Base-by-base conservation (phyloP, 2,329 filamentous ascomycete genomes). In the Nemania abortiva region DNA sequence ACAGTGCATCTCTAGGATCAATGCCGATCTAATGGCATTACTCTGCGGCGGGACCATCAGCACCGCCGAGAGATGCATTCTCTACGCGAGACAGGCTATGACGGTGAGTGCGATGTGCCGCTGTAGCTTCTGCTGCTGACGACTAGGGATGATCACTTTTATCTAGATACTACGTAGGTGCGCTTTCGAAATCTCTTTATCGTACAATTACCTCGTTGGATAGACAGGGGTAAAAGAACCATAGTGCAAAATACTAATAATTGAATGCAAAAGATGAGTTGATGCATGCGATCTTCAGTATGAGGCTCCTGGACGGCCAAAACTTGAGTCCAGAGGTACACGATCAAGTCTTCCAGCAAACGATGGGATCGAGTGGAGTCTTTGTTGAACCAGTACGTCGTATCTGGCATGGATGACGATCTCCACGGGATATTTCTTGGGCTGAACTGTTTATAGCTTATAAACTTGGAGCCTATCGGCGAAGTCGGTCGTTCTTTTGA, bases 401-500 rank as follows among this genome's bases (percentile, higher is more conserved):
- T 56, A 5, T 34, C 31, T 34, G 31, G n/a, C 31, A 34, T 34
- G 6, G 2, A 24, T 22, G 1, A 54, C 54, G n/a, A 31, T 10
- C 15, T 10, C 24, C 45, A 58, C 20, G 39, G 6, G 20, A n/a
- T 42, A 18, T 34, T 1, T 18, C 31, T 20, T 52, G 0, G 31
- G 15, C 45, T 15, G 4, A 53, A 45, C 10, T 6, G 0, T 27
- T 1, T 15, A 2, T 59, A 65, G 63, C 53, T 45, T n/a, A 15
- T 65, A 15, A 59, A 65, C 13, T 4, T 27, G 6, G 54, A 65
- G n/a, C 55, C 63, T 10, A 54, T 65, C 24, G 47, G 22, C 11
- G 63, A 65, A 20, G 15, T 65, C 22, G 63, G 63, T 3, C 47
- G 54, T 37, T 65, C 63, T 6, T 37, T 58, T 3, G 63, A 65